A percentile compares a stretch with the other conserved stretches of the same genome.
phyloP scores from a whole-genome alignment of 177 flowering plant species.

The Vitis hybrid region DNA sequence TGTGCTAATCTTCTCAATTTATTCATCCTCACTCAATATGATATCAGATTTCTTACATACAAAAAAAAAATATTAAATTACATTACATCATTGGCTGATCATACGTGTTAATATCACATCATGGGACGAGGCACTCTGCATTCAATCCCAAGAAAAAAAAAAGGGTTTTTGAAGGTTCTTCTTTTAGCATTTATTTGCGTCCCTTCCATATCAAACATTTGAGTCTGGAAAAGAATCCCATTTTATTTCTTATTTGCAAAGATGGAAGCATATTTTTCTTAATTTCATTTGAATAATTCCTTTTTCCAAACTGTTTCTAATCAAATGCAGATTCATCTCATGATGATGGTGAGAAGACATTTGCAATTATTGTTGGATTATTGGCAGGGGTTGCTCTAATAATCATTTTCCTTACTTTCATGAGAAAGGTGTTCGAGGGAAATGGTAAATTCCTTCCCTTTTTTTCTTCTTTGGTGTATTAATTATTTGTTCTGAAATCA shows the following conservation, averaged over 20 bases:
- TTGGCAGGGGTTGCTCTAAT: conserved; percentile 64
- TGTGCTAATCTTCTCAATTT: too few relatives aligned
- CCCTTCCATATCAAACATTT: neutral
- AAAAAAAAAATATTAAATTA: too few relatives aligned
- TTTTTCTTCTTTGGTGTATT: neutral
- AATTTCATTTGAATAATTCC: neutral
- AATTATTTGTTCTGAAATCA: neutral
- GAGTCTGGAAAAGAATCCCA: too few relatives aligned
- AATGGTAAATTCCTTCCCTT: conserved; percentile 24
- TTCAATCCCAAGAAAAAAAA: too few relatives aligned
- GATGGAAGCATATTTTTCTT: neutral
- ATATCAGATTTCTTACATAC: too few relatives aligned
- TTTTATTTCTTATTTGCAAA: too few relatives aligned
- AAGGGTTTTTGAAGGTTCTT: too few relatives aligned
- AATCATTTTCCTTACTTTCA: conserved; percentile 61
- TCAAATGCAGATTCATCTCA: conserved; percentile 27
- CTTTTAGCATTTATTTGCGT: neutral
- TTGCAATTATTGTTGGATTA: conserved; percentile 68
- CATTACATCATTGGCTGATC: too few relatives aligned
- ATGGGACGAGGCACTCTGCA: too few relatives aligned
- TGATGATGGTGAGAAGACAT: conserved; percentile 56
- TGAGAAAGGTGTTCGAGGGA: conserved; percentile 37
- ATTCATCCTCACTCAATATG: too few relatives aligned
- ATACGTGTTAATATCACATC: too few relatives aligned
- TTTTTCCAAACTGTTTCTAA: neutral